phyloP scores from a whole-genome alignment of 2,329 filamentous ascomycete species.

The Stemphylium lycopersici region DNA sequence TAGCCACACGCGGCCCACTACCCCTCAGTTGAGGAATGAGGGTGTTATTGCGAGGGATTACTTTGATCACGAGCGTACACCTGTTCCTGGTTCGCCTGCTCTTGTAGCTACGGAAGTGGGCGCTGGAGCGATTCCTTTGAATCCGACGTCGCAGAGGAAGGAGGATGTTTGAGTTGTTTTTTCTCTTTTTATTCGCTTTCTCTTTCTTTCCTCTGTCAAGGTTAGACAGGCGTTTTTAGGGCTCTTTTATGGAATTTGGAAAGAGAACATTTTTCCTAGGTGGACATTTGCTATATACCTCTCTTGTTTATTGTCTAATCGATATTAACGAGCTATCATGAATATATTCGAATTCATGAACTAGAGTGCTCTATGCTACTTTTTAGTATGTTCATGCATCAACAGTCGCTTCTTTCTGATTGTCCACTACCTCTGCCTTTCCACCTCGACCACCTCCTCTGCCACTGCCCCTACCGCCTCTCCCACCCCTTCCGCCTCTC shows the following conservation, averaged over 20 bases:
- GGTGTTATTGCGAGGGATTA: slow-evolving; percentile 8
- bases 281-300: slow-evolving; percentile 1
- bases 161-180: background rate
- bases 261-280: background rate
- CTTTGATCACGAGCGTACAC: background rate
- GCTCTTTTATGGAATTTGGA: background rate
- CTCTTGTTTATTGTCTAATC: slow-evolving; percentile 2
- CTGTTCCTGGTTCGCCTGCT: too few relatives aligned
- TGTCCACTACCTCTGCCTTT: slow-evolving; percentile 32
- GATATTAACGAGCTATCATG: background rate
- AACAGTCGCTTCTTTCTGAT: slow-evolving; percentile 29
- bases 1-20: slow-evolving; percentile 2
- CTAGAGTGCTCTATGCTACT: background rate
- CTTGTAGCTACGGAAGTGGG: background rate
- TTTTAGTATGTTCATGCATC: slow-evolving; percentile 18
- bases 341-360: background rate
- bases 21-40: background rate
- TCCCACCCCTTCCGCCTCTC: slow-evolving; percentile 31
- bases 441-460: slow-evolving; percentile 26
- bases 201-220: background rate
- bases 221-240: background rate
- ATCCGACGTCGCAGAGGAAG: background rate
- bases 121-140: background rate
- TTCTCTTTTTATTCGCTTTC: background rate
- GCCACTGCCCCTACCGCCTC: slow-evolving; percentile 23